Evolutionary conservation across 1,284 basidiomycete species (phyloP), one percentile per base, ranked within the genome.

Genomic region (Irpex rosettiformis): DNA sequence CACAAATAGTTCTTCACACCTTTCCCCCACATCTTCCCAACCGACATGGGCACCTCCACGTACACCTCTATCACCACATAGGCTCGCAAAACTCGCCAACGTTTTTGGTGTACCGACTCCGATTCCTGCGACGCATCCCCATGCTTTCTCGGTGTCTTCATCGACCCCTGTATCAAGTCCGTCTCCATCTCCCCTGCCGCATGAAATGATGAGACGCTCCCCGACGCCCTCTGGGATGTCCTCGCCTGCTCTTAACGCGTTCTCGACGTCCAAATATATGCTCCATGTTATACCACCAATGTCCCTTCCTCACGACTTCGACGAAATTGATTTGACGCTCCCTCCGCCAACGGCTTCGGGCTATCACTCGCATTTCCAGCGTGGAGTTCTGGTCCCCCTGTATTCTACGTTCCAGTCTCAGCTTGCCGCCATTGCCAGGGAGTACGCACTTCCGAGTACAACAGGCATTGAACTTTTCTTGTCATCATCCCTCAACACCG

Each of bases 401-500:
- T 81, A 90, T 66, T 76, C 89, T 8, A 88, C 83, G 0, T 73
- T 93, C 3, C 85, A 89, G 58, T 79, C 84, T 2, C 91, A 93
- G 66, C 74, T 93, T 4, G 75, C 76, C 45, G 88, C 89, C n/a
- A 92, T 93, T 55, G 89, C 92, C n/a, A 86, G 86, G 69, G 92
- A 94, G 72, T 94, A 93, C 69, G 88, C 88, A 7, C 77, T 94
- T 11, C 92, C 92, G 1, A 92, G 88, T 65, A 89, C 88, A 0
- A 73, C 82, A 13, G 92, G 93, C 13, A 74, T 94, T 56, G 76
- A 92, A 47, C 76, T 94, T 3, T 94, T 92, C 69, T 82, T 94
- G 48, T 78, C 91, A 49, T 76, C 79, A 22, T 70, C 77, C 42
- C 65, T 77, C 57, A 62, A 73, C 11, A 59, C 61, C 4, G 62